Conservation (phyloP, 1,284 basidiomycete genomes). For the Cryptococcus floricola region DNA sequence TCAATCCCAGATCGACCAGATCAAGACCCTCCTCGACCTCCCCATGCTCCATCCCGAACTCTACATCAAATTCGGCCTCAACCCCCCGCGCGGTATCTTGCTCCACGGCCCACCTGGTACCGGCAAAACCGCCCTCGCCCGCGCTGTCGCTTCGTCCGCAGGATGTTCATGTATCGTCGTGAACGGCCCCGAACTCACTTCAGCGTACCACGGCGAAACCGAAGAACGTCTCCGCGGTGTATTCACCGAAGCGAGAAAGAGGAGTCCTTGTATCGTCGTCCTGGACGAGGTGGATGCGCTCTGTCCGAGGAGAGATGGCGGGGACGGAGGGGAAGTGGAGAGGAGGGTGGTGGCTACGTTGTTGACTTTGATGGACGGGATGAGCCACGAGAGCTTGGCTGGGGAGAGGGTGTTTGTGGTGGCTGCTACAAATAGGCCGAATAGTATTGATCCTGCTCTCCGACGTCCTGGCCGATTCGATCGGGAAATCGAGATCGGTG, state of each 20-base stretch:
- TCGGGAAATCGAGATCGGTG: constrained; percentile 93
- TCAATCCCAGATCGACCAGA: constrained; percentile 78
- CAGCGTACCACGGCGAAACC: constrained; percentile 94
- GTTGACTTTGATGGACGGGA: constrained; percentile 91
- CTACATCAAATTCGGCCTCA: constrained; percentile 82
- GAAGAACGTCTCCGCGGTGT: constrained; percentile 85
- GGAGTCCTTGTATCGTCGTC: constrained; percentile 86
- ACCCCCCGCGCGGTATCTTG: constrained; percentile 83
- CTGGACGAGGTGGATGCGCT: constrained; percentile 96
- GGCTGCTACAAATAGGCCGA: constrained; percentile 94
- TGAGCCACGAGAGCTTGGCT: constrained; percentile 58
- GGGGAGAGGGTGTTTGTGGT: constrained; percentile 77
- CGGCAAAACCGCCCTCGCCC: constrained; percentile 88
- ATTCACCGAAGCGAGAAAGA: constrained; percentile 75
- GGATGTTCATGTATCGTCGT: constrained; percentile 80
- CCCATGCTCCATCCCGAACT: constrained; percentile 86
- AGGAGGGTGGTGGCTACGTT: constrained; percentile 92
- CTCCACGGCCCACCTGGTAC: constrained; percentile 91
- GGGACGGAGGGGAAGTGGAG: constrained; percentile 85
- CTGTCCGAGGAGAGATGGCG: constrained; percentile 83
- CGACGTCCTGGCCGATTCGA: constrained; percentile 93
- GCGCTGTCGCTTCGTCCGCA: constrained; percentile 74
- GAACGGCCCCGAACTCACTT: constrained; percentile 91
- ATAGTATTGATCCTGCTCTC: constrained; percentile 93
- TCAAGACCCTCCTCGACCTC: constrained; percentile 90